These are phyloP conservation scores for Rubia balearica DNA, from an alignment of 305 asterid species.

Conservation along the genomic window DNA sequence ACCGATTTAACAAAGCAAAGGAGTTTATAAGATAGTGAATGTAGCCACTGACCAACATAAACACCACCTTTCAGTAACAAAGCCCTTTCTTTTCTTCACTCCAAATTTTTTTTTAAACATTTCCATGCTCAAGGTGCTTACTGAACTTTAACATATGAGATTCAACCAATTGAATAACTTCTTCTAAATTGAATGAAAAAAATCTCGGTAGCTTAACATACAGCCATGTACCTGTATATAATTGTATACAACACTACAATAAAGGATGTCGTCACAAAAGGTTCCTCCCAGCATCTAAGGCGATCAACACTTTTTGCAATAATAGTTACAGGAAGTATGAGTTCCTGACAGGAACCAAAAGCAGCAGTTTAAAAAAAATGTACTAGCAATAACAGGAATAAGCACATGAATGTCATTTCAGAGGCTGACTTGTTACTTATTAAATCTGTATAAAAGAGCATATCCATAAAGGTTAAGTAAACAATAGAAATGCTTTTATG, in stretches of 20 bases:
- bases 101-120: background rate
- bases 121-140: background rate
- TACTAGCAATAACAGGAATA: background rate
- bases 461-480: background rate
- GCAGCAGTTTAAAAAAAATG: background rate
- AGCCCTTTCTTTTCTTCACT: background rate
- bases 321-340: slow-evolving; percentile 60
- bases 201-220: slow-evolving; percentile 4
- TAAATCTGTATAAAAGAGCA: background rate
- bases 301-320: slow-evolving; percentile 53
- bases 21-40: background rate
- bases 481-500: background rate
- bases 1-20: background rate
- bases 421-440: background rate
- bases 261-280: slow-evolving; percentile 71
- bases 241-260: slow-evolving; percentile 59
- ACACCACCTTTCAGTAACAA: background rate
- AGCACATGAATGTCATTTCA: slow-evolving; percentile 6
- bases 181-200: background rate
- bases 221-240: slow-evolving; percentile 58
- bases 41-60: background rate
- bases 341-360: slow-evolving; percentile 20
- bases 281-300: slow-evolving; percentile 89
- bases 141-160: background rate
- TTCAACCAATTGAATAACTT: background rate